Base-by-base conservation (phyloP, 2,329 filamentous ascomycete genomes). In the Cryoendolithus antarcticus region DNA sequence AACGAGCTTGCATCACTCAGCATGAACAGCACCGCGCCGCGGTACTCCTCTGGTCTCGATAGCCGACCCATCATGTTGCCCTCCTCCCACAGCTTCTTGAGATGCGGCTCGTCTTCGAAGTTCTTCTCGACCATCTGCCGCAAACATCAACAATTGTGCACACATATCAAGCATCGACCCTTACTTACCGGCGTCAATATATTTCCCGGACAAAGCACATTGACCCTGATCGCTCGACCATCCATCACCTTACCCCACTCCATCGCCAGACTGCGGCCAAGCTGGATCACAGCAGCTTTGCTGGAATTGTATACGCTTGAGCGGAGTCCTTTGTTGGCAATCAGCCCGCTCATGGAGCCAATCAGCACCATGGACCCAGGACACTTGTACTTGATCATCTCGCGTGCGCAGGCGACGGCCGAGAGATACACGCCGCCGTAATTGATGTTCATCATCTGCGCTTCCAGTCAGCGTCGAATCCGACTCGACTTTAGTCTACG, bases 271-370 rank as follows among this genome's bases (percentile, higher is more conserved):
- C 61, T 69, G 19, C 69, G 62, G 2, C 61, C 58, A 1, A 74
- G 60, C 48, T 74, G 70, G 32, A 70, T 64, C 3, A 74, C 65
- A 0, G 66, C 71, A 0, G 70, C 64, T 54, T 75, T 75, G 41
- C 67, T 71, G 1, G 67, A 61, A 49, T 73, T 74, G 56, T 75
- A 75, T 0, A 51, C 49, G 21, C 38, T 42, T 4, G 41, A 39
- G 15, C 44, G 39, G 10, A 54, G 40, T 8, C 50, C 67, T 52
- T 67, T 67, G 51, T 70, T 70, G 7, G 66, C 66, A 34, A 68
- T 62, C 7, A 65, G 50, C 0, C 66, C 69, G 41, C 64, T 68
- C 66, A 72, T 72, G 44, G 64, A 68, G 1, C 67, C 69, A 1
- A 72, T 55, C 7, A 72, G 54, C 4, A 70, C 55, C 38, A 72